Evolutionary conservation across 805 yeast genomes (phyloP), one percentile per base, ranked within the genome.

Genomic region (Ogataea paradorogensis): DNA sequence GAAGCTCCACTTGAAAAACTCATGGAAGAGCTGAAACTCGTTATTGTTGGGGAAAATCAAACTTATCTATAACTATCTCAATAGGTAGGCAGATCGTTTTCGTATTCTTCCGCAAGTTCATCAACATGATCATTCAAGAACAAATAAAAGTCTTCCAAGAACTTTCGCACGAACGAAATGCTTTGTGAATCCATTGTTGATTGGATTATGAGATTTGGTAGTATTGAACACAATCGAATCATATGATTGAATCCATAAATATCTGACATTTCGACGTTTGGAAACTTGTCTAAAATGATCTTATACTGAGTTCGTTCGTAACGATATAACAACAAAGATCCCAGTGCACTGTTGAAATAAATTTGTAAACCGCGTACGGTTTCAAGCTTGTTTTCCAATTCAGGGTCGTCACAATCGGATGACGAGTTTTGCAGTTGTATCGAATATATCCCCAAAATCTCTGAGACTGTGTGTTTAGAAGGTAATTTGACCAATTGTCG

Each of bases 181-280:
- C 89, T 78, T 42, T 80, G 82, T n/a, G 74, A 70, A 52, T 89
- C 96, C 89, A 89, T 84, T 7, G 80, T 66, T 1, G 95, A 80
- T 47, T 80, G 82, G 0, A 87, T 74, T 38, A 90, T 73, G n/a
- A 89, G 65, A 9, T 88, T 93, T 0, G 99, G 98, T 30, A 93
- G 63, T 1, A 85, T 70, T 11, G 86, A 82, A 48, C 89, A 68
- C 41, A 91, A 63, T 48, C 99, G 69, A 44, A 91, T 63, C 26
- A 93, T 65, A 61, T 90, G 97, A 52, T 86, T 90, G 1, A 82
- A 71, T 0, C 96, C 96, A 54, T 90, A 91, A 0, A 82, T 58
- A 2, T 72, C 69, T 43, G 74, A 58, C 27, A 52, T 30, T 15
- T 50, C 47, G 3, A 40, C 31, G 7, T 42, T 41, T 4, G 38